phyloP scores from a whole-genome alignment of 164 flowering plant genomes.

The Umbilicus rupestris region DNA sequence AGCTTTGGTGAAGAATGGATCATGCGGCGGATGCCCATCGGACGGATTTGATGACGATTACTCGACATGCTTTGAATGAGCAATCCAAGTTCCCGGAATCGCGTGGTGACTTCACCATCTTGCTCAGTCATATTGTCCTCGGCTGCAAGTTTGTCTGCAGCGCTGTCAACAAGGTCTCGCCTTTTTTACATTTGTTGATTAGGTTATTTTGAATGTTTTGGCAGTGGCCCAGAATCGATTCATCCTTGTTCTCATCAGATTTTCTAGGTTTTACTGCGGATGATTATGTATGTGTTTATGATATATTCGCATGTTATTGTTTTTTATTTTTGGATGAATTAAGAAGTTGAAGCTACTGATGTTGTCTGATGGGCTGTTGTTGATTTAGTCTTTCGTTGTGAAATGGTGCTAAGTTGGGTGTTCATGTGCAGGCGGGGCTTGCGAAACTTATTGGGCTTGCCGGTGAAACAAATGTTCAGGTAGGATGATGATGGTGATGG shows the following conservation, averaged over 20 bases:
- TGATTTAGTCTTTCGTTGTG: too few species aligned
- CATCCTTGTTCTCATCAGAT: too few species aligned
- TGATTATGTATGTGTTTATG: too few species aligned
- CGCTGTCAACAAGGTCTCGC: slow-evolving; percentile 80
- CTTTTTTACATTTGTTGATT: not conserved
- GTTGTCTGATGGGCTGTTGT: too few species aligned
- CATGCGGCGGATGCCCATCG: slow-evolving; percentile 78
- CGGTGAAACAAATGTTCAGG: slow-evolving; percentile 94
- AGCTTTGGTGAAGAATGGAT: slow-evolving; percentile 58
- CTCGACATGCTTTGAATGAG: slow-evolving; percentile 80
- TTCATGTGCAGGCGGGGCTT: slow-evolving; percentile 78
- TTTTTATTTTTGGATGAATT: too few species aligned
- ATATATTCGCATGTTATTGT: too few species aligned
- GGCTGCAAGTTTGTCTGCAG: slow-evolving; percentile 97
- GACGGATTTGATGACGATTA: slow-evolving; percentile 96
- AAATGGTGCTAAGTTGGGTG: not conserved
- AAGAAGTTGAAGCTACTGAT: too few species aligned
- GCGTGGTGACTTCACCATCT: slow-evolving; percentile 85
- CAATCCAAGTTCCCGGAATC: slow-evolving; percentile 87
- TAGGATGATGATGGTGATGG: too few species aligned
- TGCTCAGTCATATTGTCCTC: slow-evolving; percentile 87
- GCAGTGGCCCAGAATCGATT: too few species aligned
- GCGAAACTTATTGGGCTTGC: slow-evolving; percentile 96
- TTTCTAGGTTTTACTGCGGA: too few species aligned
- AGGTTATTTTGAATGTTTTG: too few species aligned